Evolutionary conservation across 441 rosid species (phyloP).

Genomic region (Populus hybrid): DNA sequence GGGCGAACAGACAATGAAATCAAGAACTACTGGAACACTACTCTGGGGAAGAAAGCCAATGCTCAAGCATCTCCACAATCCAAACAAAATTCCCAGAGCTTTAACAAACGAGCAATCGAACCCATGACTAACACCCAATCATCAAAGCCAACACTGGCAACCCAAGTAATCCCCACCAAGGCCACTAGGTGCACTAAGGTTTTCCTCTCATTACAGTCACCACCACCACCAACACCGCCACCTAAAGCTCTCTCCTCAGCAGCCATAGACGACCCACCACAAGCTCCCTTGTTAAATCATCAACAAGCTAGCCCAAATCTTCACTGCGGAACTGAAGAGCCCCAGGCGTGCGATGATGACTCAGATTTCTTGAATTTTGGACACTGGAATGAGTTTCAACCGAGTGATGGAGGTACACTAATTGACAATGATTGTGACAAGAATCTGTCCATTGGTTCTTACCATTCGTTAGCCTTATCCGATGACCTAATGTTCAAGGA

Average conservation of each 20-base stretch:
- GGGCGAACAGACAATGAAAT: constrained; percentile 88
- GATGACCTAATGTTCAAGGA: constrained; percentile 11
- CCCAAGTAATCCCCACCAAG: constrained; percentile 27
- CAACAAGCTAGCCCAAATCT: neutral
- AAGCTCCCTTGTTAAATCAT: neutral
- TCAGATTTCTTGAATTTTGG: constrained; percentile 10
- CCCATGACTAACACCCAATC: neutral
- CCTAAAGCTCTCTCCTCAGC: neutral
- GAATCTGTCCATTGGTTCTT: neutral
- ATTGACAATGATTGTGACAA: neutral
- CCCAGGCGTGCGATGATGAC: neutral
- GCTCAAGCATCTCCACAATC: constrained; percentile 16
- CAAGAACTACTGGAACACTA: constrained; percentile 75
- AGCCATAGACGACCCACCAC: neutral
- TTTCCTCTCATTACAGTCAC: constrained; percentile 12
- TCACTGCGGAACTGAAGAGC: neutral
- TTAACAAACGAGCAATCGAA: neutral
- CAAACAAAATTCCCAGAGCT: neutral
- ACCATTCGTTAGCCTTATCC: neutral
- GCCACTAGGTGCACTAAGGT: constrained; percentile 29
- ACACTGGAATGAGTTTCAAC: neutral
- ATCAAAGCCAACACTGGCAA: constrained; percentile 1
- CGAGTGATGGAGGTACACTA: neutral
- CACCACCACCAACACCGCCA: neutral
- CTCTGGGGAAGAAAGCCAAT: constrained; percentile 46